Conservation (phyloP, 768 basidiomycete genomes). For the Lactarius quietus region DNA sequence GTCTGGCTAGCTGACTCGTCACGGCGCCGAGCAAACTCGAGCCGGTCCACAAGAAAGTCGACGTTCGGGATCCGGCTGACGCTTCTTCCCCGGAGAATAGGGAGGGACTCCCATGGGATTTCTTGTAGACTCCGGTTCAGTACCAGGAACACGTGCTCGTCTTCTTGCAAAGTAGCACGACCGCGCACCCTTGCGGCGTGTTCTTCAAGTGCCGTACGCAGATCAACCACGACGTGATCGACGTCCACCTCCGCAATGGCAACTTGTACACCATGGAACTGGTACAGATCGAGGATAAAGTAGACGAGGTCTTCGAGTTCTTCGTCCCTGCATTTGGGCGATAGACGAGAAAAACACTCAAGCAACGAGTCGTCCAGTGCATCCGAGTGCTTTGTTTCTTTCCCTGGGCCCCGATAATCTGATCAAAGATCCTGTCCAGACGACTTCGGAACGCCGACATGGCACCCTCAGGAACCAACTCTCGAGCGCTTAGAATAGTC, state of each 20-base stretch:
- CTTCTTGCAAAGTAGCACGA: constrained; percentile 33
- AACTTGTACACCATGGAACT: constrained; percentile 86
- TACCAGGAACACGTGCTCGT: constrained; percentile 81
- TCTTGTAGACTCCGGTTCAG: constrained; percentile 87
- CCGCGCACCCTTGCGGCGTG: constrained; percentile 44
- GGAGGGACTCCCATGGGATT: constrained; percentile 95
- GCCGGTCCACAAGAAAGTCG: constrained; percentile 81
- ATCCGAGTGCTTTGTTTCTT: constrained; percentile 53
- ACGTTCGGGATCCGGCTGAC: constrained; percentile 91
- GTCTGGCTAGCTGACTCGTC: constrained; percentile 36
- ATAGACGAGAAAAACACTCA: constrained; percentile 80
- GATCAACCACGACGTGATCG: constrained; percentile 83
- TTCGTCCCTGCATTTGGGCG: constrained; percentile 82
- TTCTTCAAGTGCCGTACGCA: constrained; percentile 74
- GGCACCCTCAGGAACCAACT: constrained; percentile 40
- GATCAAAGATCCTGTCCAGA: constrained; percentile 74
- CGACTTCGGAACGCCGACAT: constrained; percentile 58
- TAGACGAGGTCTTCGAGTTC: constrained; percentile 94
- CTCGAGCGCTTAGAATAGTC: constrained; percentile 60
- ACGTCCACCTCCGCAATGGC: constrained; percentile 91
- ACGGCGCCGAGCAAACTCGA: constrained; percentile 50
- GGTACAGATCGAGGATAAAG: constrained; percentile 91
- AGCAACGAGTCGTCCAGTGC: constrained; percentile 72
- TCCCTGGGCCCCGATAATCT: constrained; percentile 56
- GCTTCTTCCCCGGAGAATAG: constrained; percentile 75